Evolutionary conservation across 352 stramenopile species (phyloP).

Genomic region (Blastocystis sp.): DNA sequence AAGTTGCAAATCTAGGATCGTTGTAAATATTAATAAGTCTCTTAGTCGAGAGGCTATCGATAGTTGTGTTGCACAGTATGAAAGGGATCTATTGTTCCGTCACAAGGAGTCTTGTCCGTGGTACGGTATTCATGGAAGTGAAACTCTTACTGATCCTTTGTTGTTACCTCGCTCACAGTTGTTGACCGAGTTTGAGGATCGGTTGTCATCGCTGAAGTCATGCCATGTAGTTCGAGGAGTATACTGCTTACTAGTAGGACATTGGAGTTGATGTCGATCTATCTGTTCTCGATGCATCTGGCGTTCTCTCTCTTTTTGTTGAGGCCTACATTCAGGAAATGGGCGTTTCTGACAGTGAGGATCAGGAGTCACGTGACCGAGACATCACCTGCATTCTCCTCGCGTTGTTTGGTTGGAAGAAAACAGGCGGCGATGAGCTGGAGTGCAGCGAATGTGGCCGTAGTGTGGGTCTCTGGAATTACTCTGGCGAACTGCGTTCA

Average conservation of each 20-base stretch:
- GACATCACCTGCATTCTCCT: slow-evolving; percentile 35
- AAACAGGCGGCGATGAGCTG: not conserved
- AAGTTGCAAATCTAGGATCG: slow-evolving; percentile 13
- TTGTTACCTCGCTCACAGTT: not conserved
- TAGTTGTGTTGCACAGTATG: not conserved
- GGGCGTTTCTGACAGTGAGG: not conserved
- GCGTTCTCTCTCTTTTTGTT: slow-evolving; percentile 22
- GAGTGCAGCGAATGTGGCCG: not conserved
- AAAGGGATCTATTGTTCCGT: not conserved
- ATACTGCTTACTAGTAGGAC: not conserved
- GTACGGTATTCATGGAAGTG: not conserved
- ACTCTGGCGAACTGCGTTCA: not conserved
- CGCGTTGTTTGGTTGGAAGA: slow-evolving; percentile 9
- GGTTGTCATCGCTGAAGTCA: not conserved
- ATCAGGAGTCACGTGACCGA: not conserved
- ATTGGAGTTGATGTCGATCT: slow-evolving; percentile 3
- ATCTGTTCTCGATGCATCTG: not conserved
- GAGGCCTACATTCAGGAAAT: slow-evolving; percentile 51
- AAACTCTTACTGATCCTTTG: not conserved
- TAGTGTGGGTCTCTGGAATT: slow-evolving; percentile 28
- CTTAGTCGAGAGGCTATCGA: not conserved
- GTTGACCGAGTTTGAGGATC: not conserved
- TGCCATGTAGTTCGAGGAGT: not conserved
- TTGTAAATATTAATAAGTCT: not conserved
- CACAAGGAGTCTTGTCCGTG: slow-evolving; percentile 22